Evolutionary conservation across 768 basidiomycete species (phyloP), one percentile per base, ranked within the genome.

Genomic region (Boletellus ananiceps): DNA sequence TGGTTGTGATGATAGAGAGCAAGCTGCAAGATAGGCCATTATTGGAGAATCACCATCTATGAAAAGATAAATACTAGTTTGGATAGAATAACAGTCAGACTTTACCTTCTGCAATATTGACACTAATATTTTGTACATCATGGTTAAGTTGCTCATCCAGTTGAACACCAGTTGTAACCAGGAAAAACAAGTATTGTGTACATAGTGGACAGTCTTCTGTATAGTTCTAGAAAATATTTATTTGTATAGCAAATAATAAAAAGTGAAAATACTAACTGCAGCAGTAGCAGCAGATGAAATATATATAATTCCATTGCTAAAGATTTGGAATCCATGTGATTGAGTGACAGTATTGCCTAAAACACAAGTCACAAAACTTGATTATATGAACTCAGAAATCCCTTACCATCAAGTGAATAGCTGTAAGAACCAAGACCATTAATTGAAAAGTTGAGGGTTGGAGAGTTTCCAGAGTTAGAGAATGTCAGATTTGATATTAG

Each of bases 401-500:
- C 19, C 19, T 43, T 16, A 47, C 40, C 1, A 6, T 4, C 7
- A 33, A 40, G 23, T 14, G 8, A 1, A n/a, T 47, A 21, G 18
- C 4, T 12, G n/a, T 15, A 38, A 40, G 13, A 8, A 7, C 35
- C 48, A 34, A 41, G 4, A 1, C 8, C 23, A 37, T 5, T 14
- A 5, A 29, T 6, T 31, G 31, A 36, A 27, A 51, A 56, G 31
- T 33, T 41, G n/a, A 52, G 21, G 11, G 5, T 27, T 12, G 19
- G 27, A 29, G 5, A 5, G 0, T 7, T 4, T 37, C 6, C 16
- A 13, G 4, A n/a, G 14, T 14, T 15, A 5, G 13, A 18, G 8
- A 27, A 27, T 16, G 58, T 44, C 2, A 46, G 38, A 25, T 49
- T 52, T 36, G 57, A 32, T 5, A 59, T 15, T 9, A 58, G 47